Evolutionary conservation across 257 asterid species (phyloP).

Genomic region (Solanum gandarillasii): DNA sequence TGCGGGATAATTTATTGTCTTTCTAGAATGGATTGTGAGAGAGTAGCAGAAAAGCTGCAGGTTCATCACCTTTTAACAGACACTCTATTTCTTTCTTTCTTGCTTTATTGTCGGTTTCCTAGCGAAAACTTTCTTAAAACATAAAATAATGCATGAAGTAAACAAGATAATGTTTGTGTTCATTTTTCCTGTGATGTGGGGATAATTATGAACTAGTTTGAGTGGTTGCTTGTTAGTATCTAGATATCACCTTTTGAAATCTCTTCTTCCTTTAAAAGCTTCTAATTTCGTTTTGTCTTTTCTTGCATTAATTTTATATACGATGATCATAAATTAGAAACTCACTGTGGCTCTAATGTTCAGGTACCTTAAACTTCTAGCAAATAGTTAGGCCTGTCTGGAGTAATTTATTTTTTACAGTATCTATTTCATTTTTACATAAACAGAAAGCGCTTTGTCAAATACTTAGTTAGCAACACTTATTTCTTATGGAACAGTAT

Average conservation of each 20-base stretch:
- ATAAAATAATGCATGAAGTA: background rate
- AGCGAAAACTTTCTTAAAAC: background rate
- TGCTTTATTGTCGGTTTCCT: background rate
- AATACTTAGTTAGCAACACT: background rate
- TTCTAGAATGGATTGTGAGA: slow-evolving; percentile 95
- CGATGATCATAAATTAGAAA: background rate
- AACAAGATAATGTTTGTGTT: background rate
- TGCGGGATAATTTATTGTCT: slow-evolving; percentile 94
- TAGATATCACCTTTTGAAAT: background rate
- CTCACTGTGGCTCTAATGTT: background rate
- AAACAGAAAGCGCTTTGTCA: background rate
- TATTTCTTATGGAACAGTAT: background rate
- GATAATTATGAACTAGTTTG: background rate
- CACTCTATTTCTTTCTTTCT: background rate
- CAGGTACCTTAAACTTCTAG: background rate
- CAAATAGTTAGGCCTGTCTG: background rate
- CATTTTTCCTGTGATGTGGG: background rate
- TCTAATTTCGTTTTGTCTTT: background rate
- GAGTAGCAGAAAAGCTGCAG: slow-evolving; percentile 83
- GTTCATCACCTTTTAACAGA: slow-evolving; percentile 22
- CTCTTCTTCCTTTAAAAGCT: background rate
- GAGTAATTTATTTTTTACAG: background rate
- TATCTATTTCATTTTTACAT: background rate
- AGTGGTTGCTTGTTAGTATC: background rate
- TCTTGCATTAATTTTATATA: background rate